Evolutionary conservation across 306 rosid species (phyloP), one percentile per base, ranked within the genome.

Genomic region (Lathyrus sativus): DNA sequence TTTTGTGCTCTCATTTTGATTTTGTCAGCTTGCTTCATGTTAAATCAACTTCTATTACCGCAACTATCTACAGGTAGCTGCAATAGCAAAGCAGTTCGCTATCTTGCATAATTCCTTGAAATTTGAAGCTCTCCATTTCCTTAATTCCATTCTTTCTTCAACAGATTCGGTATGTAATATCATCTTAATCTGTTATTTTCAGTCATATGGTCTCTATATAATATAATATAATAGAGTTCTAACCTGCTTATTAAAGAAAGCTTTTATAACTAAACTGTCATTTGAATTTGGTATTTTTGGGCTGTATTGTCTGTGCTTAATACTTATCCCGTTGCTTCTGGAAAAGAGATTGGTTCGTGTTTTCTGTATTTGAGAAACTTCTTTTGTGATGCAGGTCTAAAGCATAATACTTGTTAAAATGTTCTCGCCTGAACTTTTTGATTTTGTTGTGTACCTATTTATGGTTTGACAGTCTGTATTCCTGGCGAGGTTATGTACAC

Each of bases 91-190:
- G 80, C 96, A 78, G 76, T 93, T 90, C 82, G 85, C 96, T 43
- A 76, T 88, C 65, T 79, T 84, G 76, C 98, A 93, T 55, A 86
- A 75, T 68, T 82, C 88, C 76, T 65, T 79, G 75, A 93, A 93
- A 76, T 93, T 93, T 35, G 91, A 93, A 76, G 88, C 88, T 44
- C 87, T 93, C 62, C 93, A 85, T 76, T 76, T 93, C 44, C 87
- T 93, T 43, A 77, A 85, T 68, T 82, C 82, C 39, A 76, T 88
- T 56, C 61, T 93, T 61, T 82, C 87, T 22, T 81, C 89, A 62
- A 79, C 88, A 49, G 65, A 78, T 76, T 76, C 71, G 49, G 98
- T 93, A 86, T 46, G 90, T 62, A 51, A 64, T 72, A 66, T 28
- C 53, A 58, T 65, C 74, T 62, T 53, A 46, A 67, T 50, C 15